Conservation (phyloP, 805 yeast species). For the Pichia pseudocactophila region DNA sequence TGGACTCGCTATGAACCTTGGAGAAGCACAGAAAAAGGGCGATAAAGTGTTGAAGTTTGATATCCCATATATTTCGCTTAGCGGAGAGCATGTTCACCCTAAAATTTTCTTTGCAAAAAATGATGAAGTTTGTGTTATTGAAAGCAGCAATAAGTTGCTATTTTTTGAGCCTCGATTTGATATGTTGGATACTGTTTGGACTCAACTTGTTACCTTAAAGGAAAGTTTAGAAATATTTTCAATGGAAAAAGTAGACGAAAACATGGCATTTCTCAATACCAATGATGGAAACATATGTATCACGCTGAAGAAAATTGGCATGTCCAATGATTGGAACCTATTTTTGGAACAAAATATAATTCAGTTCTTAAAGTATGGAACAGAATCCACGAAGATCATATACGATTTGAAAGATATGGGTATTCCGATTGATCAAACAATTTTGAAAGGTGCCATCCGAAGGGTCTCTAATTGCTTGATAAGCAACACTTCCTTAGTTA, state of each 20-base stretch:
- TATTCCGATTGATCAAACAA: constrained; percentile 29
- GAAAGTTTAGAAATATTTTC: constrained; percentile 47
- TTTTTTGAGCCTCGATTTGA: constrained; percentile 44
- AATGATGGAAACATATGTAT: constrained; percentile 55
- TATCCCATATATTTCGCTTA: neutral
- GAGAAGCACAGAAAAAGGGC: too few species aligned
- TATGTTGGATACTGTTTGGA: constrained; percentile 47
- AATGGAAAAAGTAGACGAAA: constrained; percentile 30
- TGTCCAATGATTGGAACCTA: constrained; percentile 9
- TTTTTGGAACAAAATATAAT: constrained; percentile 67
- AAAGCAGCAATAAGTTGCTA: constrained; percentile 31
- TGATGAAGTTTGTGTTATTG: neutral
- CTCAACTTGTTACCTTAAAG: constrained; percentile 61
- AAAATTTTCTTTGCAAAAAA: neutral
- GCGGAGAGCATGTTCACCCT: neutral
- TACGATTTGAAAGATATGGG: constrained; percentile 30
- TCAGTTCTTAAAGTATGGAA: constrained; percentile 68
- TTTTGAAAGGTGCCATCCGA: constrained; percentile 43
- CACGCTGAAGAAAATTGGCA: constrained; percentile 34
- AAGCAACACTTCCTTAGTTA: constrained; percentile 37
- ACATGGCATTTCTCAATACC: constrained; percentile 31
- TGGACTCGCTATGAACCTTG: too few species aligned
- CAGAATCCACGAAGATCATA: constrained; percentile 12
- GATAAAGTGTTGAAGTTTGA: too few species aligned
- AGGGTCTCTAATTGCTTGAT: constrained; percentile 49